Evolutionary conservation across 345 rosid species (phyloP).

Genomic region (Salix purpurea): DNA sequence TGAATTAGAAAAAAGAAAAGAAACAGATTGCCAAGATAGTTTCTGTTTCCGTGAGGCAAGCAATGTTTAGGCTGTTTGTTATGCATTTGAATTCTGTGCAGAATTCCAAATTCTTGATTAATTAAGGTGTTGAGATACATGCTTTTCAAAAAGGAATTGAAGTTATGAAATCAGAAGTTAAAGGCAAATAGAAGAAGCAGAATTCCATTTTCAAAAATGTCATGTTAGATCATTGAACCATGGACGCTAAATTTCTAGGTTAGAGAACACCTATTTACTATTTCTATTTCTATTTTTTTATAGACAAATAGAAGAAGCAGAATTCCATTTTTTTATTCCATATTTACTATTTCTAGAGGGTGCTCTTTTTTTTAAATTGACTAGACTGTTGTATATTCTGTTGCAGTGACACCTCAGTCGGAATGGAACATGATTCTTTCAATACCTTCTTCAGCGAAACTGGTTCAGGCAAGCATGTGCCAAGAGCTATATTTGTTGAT

Average conservation of each 20-base stretch:
- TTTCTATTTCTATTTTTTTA: too few relatives aligned
- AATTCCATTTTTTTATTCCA: neutral
- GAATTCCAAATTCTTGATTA: neutral
- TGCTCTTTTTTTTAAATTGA: neutral
- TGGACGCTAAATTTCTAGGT: neutral
- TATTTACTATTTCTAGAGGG: neutral
- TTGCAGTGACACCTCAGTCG: slow-evolving; percentile 61
- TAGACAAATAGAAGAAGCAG: too few relatives aligned
- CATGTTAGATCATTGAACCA: neutral
- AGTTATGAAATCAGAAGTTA: too few relatives aligned
- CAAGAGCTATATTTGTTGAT: slow-evolving; percentile 78
- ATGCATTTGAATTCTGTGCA: neutral
- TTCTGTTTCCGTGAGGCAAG: neutral
- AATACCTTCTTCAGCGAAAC: slow-evolving; percentile 93
- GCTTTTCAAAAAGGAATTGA: too few relatives aligned
- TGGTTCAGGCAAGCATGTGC: slow-evolving; percentile 85
- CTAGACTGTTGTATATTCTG: neutral
- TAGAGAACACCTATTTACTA: neutral
- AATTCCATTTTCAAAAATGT: neutral
- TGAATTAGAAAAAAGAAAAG: neutral
- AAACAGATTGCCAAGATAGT: neutral
- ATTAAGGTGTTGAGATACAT: neutral
- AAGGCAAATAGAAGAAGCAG: too few relatives aligned
- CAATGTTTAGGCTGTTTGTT: neutral
- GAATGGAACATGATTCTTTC: slow-evolving; percentile 63